Evolutionary conservation across 1,284 basidiomycete genomes (phyloP).

Genomic region (Ustilago loliicola): DNA sequence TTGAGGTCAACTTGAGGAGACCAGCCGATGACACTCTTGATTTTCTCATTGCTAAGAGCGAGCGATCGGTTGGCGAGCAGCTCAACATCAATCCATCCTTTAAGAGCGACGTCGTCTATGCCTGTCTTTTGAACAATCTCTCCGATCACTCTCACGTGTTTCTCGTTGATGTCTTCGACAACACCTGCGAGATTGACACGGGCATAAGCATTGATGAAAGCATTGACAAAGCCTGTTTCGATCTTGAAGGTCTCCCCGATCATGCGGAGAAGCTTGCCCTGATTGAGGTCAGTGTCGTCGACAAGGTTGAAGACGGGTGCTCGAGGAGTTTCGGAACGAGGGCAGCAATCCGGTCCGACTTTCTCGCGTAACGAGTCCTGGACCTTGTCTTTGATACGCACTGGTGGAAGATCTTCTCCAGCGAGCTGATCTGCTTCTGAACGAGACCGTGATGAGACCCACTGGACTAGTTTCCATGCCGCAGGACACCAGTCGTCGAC

Average conservation of each 20-base stretch:
- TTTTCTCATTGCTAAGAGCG: conserved; percentile 48
- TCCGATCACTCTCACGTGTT: conserved; percentile 35
- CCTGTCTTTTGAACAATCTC: conserved; percentile 26
- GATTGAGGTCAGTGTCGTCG: conserved; percentile 53
- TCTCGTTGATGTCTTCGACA: conserved; percentile 59
- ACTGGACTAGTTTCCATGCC: conserved; percentile 43
- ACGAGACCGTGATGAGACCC: conserved; percentile 42
- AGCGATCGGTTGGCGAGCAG: conserved; percentile 44
- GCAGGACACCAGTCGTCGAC: conserved; percentile 54
- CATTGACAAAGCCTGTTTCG: conserved; percentile 53
- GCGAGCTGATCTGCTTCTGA: conserved; percentile 36
- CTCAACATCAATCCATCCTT: conserved; percentile 38
- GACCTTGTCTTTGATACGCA: conserved; percentile 46
- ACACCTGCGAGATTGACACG: conserved; percentile 35
- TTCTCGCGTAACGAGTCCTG: conserved; percentile 44
- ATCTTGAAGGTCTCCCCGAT: conserved; percentile 41
- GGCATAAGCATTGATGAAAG: conserved; percentile 54
- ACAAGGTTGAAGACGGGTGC: conserved; percentile 61
- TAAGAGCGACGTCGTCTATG: conserved; percentile 15
- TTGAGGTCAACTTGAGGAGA: conserved; percentile 23
- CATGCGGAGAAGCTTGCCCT: conserved; percentile 51
- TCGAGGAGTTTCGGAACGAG: conserved; percentile 38
- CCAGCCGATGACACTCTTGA: conserved; percentile 45
- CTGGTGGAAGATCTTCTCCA: conserved; percentile 48
- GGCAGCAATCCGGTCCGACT: conserved; percentile 39